Evolutionary conservation across 225 moss, liverwort and hornwort species (phyloP), one percentile per base, ranked within the genome.

Genomic region (Pleurozium schreberi): DNA sequence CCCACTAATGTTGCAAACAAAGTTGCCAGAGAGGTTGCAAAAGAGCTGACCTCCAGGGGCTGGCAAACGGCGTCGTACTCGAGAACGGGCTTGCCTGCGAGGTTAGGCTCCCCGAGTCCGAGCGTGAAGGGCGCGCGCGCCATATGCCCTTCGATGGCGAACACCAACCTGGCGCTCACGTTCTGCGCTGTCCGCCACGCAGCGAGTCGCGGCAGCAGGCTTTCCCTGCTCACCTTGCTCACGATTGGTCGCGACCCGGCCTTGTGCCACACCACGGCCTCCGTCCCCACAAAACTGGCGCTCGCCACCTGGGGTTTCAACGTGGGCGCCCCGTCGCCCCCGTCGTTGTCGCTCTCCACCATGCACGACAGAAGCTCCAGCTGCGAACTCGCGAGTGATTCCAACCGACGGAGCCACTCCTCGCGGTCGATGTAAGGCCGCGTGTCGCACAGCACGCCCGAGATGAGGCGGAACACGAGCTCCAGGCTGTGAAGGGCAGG

Each of bases 141-240:
- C 97, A 97, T 97, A 70, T 97, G 95, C 18, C 91, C 93, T 81
- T 97, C 97, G 42, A 96, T 94, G 19, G 96, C 96, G 70, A 96
- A 93, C 63, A 95, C 95, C 89, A 97, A 86, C 53, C 97, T 59
- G 27, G 93, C 86, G 47, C 96, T 95, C 36, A 94, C 90, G 38
- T 87, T 84, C 67, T 96, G 97, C 57, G 95, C 95, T 53, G 92
- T 96, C 75, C 93, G 94, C 97, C 97, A 97, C 21, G 94, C 90
- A 31, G 95, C 94, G 52, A 97, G 93, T 12, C 96, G 91, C 10
- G 93, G 92, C 67, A 97, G 71, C 58, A 96, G 76, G 77, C 96
- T 96, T 57, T 96, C 94, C 45, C 92, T 94, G 53, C 97, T 97
- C 45, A 86, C 74, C 42, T 91, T 87, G 59, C 94, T 88, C 43